Base-by-base conservation (phyloP, 2,329 filamentous ascomycete genomes). In the Colletotrichum sp. region DNA sequence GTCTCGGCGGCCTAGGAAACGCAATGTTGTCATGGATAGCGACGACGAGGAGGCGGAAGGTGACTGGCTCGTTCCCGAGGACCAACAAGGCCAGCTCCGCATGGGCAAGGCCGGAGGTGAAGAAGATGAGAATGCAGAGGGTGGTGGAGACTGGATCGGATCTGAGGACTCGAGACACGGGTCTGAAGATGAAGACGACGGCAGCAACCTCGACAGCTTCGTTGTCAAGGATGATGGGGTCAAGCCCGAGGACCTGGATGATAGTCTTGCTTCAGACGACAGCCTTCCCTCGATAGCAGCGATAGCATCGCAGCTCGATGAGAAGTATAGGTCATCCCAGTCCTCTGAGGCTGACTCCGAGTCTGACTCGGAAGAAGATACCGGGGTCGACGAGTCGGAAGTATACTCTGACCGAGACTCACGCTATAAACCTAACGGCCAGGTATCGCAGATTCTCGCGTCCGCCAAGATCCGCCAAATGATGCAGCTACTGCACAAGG, bases 391-490 rank as follows among this genome's bases (percentile, higher is more conserved):
- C 6, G 86, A 85, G 68, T 86, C 86, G 9, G 86, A 88, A 36
- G 78, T 87, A 6, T 83, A 86, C 28, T 84, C 84, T 2, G 87
- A 88, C 14, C 83, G 86, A 18, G 86, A 86, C 14, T 81, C 82
- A 30, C 76, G 79, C 13, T 78, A 82, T 74, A 78, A 80, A 55
- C 78, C 80, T 30, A 61, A 80, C 83, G 81, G 85, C 60, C 85
- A 88, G 68, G 86, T 88, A 32, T 87, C 89, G 8, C 86, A 87
- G 32, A 88, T 94, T 39, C 87, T 91, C 30, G 90, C 92, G 3
- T 99, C 97, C 1, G 96, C 97, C 80, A 99, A 99, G 87, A 98
- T 99, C 81, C 93, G 94, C 60, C 93, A 97, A 80, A 90, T 99
- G 24, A 91, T 98, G 81, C 89, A 92, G 76, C 95, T 99, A 68